Base-by-base conservation (phyloP, 2,329 filamentous ascomycete genomes). In the Parastagonospora nodorum region DNA sequence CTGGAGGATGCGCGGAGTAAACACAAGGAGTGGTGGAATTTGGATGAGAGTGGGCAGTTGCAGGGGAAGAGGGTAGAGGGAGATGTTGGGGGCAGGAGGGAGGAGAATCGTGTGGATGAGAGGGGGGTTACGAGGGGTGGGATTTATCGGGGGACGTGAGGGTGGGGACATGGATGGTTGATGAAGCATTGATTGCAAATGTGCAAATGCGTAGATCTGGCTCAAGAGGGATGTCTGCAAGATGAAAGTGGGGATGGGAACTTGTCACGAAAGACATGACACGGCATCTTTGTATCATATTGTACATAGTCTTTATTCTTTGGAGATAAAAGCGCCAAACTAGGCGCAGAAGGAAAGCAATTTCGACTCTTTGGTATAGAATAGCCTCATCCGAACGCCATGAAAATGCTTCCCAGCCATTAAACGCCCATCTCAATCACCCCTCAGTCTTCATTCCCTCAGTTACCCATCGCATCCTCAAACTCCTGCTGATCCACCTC, bases 1-100 rank as follows among this genome's bases (percentile, higher is more conserved):
- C 30, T 66, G 71, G 79, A 81, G 57, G 78, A 79, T 51, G 78
- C 77, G 58, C 59, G 67, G 53, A 72, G 74, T 63, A 74, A 76
- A 55, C 78, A 80, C 61, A 72, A 74, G 57, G 78, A 81, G 60
- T 82, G 78, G 78, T 82, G 79, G 80, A 77, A 69, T 44, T 44
- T 77, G 51, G 75, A 77, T 55, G 75, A 77, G 50, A 15, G 57
- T 8, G 75, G 74, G 15, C 60, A 61, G 45, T 44, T 63, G 60
- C 46, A 61, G 51, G 67, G 68, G 42, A 67, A 55, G 58, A 56
- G 19, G 45, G 48, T 49, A 11, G 61, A 66, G 45, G 48, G 42
- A 31, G 53, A 42, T 48, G 46, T 33, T 12, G 50, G 40, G 4
- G 31, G 3, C 37, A 42, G 60, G 45, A 41, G 51, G 10, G 55